Base-by-base conservation (phyloP, 176 grass and related monocot genomes). In the Cenchrus americanus region DNA sequence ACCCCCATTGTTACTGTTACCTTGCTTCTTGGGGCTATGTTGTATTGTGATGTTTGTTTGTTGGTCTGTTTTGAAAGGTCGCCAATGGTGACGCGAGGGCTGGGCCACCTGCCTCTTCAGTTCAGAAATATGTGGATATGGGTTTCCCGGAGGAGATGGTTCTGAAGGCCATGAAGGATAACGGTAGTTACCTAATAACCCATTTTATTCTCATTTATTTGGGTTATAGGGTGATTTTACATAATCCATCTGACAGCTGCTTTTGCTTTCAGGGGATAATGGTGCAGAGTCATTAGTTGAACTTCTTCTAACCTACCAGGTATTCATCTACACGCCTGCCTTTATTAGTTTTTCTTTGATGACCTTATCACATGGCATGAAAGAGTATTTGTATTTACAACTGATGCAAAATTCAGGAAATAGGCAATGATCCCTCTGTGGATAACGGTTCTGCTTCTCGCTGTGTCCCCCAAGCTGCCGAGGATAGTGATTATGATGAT, bases 301-400 rank as follows among this genome's bases (percentile, higher is more conserved):
- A 48, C 82, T 89, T 71, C 84, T 98, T n/a, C 90, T 98, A 27
- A 98, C 90, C 26, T 90, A 94, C 74, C 23, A 84, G 78, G 95
- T 95, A 58, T 62, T 69, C 12, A 11, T 30, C 40, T 18, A n/a
- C 69, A 46, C 73, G 24, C 46, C 70, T 87, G 53, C 24, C 34
- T 71, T 37, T 83, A 23, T 44, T 54, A 9, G 55, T 88, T 53
- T 73, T 62, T 66, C 10, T 26, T 5, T 84, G 41, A 41, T 85
- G 10, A 7, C 76, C 14, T 75, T 71, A 14, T 51, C 80, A 27
- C 58, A 65, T 54, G 30, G 24, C 41, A 27, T 18, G 10, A 59
- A 69, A 62, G 27, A 70, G 6, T 5, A 19, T 41, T 54, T 77
- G 9, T 57, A 77, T 55, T 79, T 80, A 71, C 30, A 66, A 42